These are phyloP conservation scores for Tolypocladium sp. DNA, from an alignment of 2,329 filamentous ascomycete species.

Conservation along the genomic window DNA sequence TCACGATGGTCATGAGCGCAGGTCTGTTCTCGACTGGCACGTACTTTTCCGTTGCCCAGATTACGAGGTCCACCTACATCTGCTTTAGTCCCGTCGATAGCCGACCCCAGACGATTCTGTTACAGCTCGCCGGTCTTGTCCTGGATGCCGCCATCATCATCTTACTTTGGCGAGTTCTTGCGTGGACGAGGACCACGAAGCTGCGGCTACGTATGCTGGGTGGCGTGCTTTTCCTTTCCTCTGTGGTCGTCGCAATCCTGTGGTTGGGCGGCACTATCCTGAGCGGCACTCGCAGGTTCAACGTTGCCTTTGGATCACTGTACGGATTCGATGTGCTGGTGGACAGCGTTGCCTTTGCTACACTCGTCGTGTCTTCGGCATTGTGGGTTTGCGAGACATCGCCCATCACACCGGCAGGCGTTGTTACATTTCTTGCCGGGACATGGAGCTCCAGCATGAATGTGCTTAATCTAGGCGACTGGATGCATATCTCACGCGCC, in stretches of 20 bases:
- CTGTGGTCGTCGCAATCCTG: constrained; percentile 26
- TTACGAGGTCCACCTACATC: constrained; percentile 38
- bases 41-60: constrained; percentile 28
- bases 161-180: constrained; percentile 41
- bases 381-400: constrained; percentile 39
- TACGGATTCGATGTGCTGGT: constrained; percentile 39
- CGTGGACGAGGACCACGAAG: constrained; percentile 40
- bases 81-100: constrained; percentile 36
- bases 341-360: constrained; percentile 36
- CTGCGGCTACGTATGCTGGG: constrained; percentile 35
- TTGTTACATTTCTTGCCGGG: constrained; percentile 34
- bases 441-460: constrained; percentile 24
- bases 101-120: constrained; percentile 21
- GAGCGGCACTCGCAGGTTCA: constrained; percentile 9
- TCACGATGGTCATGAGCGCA: constrained; percentile 25
- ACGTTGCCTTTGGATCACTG: constrained; percentile 29
- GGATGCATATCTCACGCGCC: constrained; percentile 29
- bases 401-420: constrained; percentile 30
- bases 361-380: constrained; percentile 32
- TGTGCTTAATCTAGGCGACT: constrained; percentile 30
- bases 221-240: constrained; percentile 29
- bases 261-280: constrained; percentile 24
- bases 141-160: constrained; percentile 37
- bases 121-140: constrained; percentile 34
- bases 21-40: constrained; percentile 33